Percentiles rank a stretch among this genome's conserved stretches.
Evolutionary conservation across 2,329 filamentous ascomycete genomes (phyloP).

Genomic region (Penicillium brevicompactum): DNA sequence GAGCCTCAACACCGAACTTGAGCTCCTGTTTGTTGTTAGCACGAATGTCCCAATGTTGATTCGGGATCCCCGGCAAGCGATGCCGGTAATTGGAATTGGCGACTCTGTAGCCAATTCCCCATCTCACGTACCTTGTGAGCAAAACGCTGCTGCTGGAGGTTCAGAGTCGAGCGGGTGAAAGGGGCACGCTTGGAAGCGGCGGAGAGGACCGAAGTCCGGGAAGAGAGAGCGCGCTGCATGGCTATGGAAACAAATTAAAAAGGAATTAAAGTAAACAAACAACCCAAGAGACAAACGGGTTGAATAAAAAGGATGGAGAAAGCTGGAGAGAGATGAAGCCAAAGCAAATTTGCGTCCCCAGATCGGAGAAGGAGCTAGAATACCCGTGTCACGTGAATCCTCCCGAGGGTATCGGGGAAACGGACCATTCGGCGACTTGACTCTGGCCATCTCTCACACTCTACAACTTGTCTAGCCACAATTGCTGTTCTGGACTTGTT

Average conservation of each 20-base stretch:
- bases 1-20: conserved; percentile 95
- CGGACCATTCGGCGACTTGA: not conserved
- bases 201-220: conserved; percentile 78
- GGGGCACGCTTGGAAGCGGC: conserved; percentile 58
- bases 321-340: conserved; percentile 38
- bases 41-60: conserved; percentile 10
- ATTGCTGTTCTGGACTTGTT: not conserved
- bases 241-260: conserved; percentile 27
- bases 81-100: not conserved
- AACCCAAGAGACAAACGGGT: conserved; percentile 40
- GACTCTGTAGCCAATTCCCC: conserved; percentile 1
- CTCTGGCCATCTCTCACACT: too few species aligned
- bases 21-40: conserved; percentile 69
- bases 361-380: conserved; percentile 47
- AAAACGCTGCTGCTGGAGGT: conserved; percentile 88
- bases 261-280: conserved; percentile 25
- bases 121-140: conserved; percentile 80
- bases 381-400: conserved; percentile 37
- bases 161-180: conserved; percentile 64
- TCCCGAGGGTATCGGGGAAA: conserved; percentile 13
- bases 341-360: conserved; percentile 47
- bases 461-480: too few species aligned
- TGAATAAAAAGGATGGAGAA: conserved; percentile 32
- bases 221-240: conserved; percentile 96
- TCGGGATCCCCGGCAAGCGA: conserved; percentile 26